These are phyloP conservation scores for Fusarium siculi DNA, from an alignment of 2,329 filamentous ascomycete genomes.

Conservation along the genomic window DNA sequence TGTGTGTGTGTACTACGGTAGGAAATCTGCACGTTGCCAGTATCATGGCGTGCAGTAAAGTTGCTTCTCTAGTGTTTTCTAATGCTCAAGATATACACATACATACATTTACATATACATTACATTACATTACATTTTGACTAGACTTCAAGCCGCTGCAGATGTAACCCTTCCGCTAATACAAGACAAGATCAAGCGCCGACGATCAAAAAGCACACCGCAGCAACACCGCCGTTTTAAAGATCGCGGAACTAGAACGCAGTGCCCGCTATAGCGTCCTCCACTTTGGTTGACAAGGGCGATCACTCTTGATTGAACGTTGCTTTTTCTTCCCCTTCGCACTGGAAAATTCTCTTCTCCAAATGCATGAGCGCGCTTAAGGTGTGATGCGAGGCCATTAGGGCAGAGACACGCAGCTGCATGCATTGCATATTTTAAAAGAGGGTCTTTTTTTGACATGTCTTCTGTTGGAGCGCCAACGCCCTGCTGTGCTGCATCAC, in stretches of 20 bases:
- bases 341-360: constrained; percentile 29
- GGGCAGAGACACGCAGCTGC: constrained; percentile 41
- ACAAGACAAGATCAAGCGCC: constrained; percentile 31
- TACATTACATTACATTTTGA: constrained; percentile 11
- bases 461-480: constrained; percentile 33
- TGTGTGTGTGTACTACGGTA: constrained; percentile 1
- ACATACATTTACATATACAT: constrained; percentile 35
- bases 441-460: constrained; percentile 27
- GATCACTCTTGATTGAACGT: constrained; percentile 6
- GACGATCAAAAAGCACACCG: constrained; percentile 30
- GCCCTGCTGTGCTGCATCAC: constrained; percentile 25
- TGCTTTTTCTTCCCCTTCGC: constrained; percentile 33
- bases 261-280: constrained; percentile 36
- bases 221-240: constrained; percentile 28
- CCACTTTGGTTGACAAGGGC: constrained; percentile 27
- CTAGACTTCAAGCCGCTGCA: constrained; percentile 11
- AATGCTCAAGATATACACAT: constrained; percentile 33
- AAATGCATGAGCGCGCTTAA: constrained; percentile 18
- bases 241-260: constrained; percentile 36
- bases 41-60: constrained; percentile 29
- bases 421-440: constrained; percentile 39
- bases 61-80: constrained; percentile 21
- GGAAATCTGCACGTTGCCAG: constrained; percentile 10
- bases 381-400: constrained; percentile 34
- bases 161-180: constrained; percentile 34